These are phyloP conservation scores for Mycotypha africana DNA, from an alignment of 371 early-diverging fungal genomes.

Conservation along the genomic window DNA sequence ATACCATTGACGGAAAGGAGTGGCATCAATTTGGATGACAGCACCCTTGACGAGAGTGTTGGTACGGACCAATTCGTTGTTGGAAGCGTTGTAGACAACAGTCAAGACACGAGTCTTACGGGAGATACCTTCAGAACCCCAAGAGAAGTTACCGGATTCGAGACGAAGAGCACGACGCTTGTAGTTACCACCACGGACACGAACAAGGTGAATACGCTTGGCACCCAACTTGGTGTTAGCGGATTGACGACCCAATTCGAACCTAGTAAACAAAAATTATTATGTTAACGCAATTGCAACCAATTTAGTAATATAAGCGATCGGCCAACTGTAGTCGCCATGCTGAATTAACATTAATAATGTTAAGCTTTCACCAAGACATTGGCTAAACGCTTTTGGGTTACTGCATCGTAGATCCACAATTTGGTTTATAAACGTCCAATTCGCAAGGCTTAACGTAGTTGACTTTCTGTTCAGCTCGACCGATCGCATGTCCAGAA, in stretches of 20 bases:
- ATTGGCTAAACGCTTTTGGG: no score
- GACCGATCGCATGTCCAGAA: no score
- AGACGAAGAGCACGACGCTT: constrained; percentile 98
- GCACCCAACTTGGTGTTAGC: constrained; percentile 96
- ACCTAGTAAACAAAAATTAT: constrained; percentile 61
- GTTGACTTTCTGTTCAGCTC: no score
- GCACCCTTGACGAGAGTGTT: constrained; percentile 99
- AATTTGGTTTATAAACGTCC: no score
- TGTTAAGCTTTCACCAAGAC: no score
- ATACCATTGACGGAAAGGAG: constrained; percentile 98
- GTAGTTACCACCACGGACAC: constrained; percentile 97
- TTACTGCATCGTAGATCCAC: no score
- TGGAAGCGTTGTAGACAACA: constrained; percentile 99
- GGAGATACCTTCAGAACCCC: constrained; percentile 91
- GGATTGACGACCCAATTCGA: constrained; percentile 96
- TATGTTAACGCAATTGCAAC: no score
- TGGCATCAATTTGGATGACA: constrained; percentile 97
- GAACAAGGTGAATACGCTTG: constrained; percentile 89
- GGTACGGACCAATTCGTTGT: constrained; percentile 99
- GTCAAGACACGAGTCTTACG: constrained; percentile 93
- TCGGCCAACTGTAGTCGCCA: no score
- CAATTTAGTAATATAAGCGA: no score
- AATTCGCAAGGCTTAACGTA: no score
- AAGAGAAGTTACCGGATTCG: constrained; percentile 95
- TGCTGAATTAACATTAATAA: no score